Evolutionary conservation across 1,139 yeast genomes (phyloP).

Genomic region (Hyphopichia burtonii): DNA sequence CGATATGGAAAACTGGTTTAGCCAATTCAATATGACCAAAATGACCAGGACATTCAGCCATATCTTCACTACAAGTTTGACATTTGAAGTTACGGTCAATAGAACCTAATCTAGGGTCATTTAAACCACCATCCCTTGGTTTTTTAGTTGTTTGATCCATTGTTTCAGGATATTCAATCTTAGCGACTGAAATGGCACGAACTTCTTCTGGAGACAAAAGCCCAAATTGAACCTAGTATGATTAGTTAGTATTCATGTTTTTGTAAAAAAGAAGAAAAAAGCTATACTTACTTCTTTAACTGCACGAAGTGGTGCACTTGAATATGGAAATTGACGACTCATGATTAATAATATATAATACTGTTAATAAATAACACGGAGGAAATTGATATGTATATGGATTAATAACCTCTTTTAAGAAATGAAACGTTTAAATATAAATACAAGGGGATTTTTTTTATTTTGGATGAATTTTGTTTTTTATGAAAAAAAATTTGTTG

Average conservation of each 20-base stretch:
- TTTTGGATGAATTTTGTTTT: slow-evolving; percentile 2
- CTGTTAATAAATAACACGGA: background rate
- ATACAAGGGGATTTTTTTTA: background rate
- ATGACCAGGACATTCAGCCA: slow-evolving; percentile 99
- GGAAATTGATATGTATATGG: background rate
- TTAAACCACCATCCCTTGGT: slow-evolving; percentile 95
- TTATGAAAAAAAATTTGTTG: slow-evolving; percentile 3
- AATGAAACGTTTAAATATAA: background rate
- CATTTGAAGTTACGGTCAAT: slow-evolving; percentile 96
- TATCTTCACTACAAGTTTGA: slow-evolving; percentile 98
- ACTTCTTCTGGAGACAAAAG: slow-evolving; percentile 97
- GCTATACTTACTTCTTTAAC: slow-evolving; percentile 75
- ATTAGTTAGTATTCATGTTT: background rate
- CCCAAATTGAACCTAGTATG: slow-evolving; percentile 83
- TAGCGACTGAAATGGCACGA: slow-evolving; percentile 94
- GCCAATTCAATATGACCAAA: slow-evolving; percentile 98
- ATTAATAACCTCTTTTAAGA: background rate
- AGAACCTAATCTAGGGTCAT: slow-evolving; percentile 95
- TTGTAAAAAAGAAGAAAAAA: slow-evolving; percentile 53
- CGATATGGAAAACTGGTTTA: slow-evolving; percentile 97
- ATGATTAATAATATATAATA: slow-evolving; percentile 14
- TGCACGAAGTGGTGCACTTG: slow-evolving; percentile 95
- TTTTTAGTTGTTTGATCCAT: slow-evolving; percentile 96
- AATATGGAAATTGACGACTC: slow-evolving; percentile 78
- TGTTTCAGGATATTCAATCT: slow-evolving; percentile 96